Conservation (phyloP, 148 eudicot genomes). For the Gaultheria prostrata region DNA sequence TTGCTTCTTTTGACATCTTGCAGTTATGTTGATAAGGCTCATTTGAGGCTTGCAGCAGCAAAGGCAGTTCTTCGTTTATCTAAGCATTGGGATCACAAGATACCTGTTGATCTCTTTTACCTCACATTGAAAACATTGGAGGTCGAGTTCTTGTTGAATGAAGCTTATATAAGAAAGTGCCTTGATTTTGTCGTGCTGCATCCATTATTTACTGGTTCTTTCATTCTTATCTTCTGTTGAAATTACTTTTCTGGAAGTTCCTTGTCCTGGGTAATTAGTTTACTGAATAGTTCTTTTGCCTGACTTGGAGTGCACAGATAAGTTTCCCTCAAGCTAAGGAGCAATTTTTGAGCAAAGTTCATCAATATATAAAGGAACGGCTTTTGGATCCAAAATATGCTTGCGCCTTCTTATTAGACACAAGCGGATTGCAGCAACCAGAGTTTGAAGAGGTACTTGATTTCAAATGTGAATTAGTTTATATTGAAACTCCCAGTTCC, state of each 20-base stretch:
- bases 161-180: neutral
- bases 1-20: slow-evolving; percentile 20
- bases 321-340: slow-evolving; percentile 74
- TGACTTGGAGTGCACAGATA: slow-evolving; percentile 41
- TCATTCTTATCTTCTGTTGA: neutral
- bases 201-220: neutral
- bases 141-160: slow-evolving; percentile 38
- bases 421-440: slow-evolving; percentile 45
- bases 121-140: slow-evolving; percentile 77
- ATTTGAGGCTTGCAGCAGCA: slow-evolving; percentile 88
- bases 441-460: slow-evolving; percentile 69
- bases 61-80: slow-evolving; percentile 94
- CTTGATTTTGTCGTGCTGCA: neutral
- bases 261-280: neutral
- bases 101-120: slow-evolving; percentile 78
- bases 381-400: slow-evolving; percentile 89
- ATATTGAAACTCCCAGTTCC: neutral
- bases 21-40: slow-evolving; percentile 89
- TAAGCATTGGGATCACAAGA: slow-evolving; percentile 81
- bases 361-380: slow-evolving; percentile 90
- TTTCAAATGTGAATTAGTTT: neutral
- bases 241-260: neutral
- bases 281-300: neutral
- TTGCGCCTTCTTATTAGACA: slow-evolving; percentile 77
- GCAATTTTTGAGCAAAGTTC: slow-evolving; percentile 71